Evolutionary conservation across 495 filamentous ascomycete species (phyloP).

Genomic region (Talaromyces adpressus): DNA sequence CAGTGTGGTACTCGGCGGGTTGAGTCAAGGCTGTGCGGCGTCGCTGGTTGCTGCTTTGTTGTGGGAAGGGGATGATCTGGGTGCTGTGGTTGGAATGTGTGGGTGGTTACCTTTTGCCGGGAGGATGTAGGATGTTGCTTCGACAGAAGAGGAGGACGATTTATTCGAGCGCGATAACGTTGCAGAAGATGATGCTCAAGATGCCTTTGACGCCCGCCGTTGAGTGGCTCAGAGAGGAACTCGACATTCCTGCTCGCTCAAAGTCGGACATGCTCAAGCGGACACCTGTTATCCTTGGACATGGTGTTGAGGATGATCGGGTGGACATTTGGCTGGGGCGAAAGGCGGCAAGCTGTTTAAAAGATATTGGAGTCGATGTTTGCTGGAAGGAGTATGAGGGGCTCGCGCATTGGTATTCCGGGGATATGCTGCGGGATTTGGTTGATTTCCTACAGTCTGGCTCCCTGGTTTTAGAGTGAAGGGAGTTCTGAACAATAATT

Average conservation of each 20-base stretch:
- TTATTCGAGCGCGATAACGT: conserved; percentile 13
- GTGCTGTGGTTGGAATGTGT: conserved; percentile 48
- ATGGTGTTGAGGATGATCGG: conserved; percentile 40
- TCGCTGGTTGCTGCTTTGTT: conserved; percentile 36
- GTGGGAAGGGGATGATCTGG: conserved; percentile 14
- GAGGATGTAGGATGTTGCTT: conserved; percentile 20
- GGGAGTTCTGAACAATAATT: not conserved
- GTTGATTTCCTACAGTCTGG: not conserved
- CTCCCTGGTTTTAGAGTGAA: not conserved
- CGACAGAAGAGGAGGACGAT: conserved; percentile 11
- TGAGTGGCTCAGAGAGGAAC: conserved; percentile 2
- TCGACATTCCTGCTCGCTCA: not conserved
- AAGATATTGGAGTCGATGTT: conserved; percentile 28
- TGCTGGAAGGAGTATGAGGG: conserved; percentile 38
- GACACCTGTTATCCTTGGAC: conserved; percentile 40
- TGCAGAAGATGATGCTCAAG: conserved; percentile 13
- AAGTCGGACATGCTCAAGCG: not conserved
- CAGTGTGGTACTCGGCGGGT: conserved; percentile 43
- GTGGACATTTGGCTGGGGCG: conserved; percentile 33
- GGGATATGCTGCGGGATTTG: conserved; percentile 15
- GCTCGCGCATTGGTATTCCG: conserved; percentile 47
- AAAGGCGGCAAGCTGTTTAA: conserved; percentile 25
- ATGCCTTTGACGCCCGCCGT: not conserved
- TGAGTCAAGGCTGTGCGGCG: conserved; percentile 53
- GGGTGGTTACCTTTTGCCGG: conserved; percentile 47